A percentile compares a stretch with the other conserved stretches of the same genome.
Conservation (phyloP, 345 rosid genomes). For the Barbarea vulgaris region DNA sequence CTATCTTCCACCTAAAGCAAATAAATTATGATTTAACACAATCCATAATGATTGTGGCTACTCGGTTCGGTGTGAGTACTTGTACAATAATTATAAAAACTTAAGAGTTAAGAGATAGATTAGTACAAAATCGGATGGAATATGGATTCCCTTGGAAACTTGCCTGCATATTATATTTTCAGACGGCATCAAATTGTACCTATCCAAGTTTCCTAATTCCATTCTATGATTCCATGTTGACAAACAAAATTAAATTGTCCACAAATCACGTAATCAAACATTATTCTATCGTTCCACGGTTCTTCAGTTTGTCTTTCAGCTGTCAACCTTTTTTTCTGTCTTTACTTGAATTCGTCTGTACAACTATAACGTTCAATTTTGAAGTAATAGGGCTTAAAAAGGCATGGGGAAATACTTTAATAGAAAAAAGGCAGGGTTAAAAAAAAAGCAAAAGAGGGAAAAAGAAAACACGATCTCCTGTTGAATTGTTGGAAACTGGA, state of each 20-base stretch:
- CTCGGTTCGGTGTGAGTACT: constrained; percentile 20
- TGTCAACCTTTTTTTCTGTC: constrained; percentile 18
- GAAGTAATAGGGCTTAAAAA: constrained; percentile 3
- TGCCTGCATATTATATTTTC: not conserved
- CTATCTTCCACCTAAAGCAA: constrained; percentile 35
- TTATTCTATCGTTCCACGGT: constrained; percentile 1
- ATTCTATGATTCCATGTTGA: not conserved
- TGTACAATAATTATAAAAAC: not conserved
- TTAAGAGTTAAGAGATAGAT: not conserved
- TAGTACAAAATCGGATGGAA: constrained; percentile 5
- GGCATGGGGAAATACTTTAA: not conserved
- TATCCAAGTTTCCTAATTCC: not conserved
- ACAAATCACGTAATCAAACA: constrained; percentile 1
- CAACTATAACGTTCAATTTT: constrained; percentile 22
- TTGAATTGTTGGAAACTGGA: not conserved
- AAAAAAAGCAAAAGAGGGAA: constrained; percentile 19
- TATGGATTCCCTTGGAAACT: not conserved
- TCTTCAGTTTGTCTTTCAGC: constrained; percentile 28
- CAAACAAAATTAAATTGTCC: not conserved
- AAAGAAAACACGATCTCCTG: not conserved
- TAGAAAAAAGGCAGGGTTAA: not conserved
- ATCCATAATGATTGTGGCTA: constrained; percentile 27
- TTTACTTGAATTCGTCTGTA: not conserved
- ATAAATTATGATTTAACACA: constrained; percentile 25
- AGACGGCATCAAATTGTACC: not conserved